phyloP scores from a whole-genome alignment of 2,329 filamentous ascomycete genomes.

The Rhynchosporium graminicola region DNA sequence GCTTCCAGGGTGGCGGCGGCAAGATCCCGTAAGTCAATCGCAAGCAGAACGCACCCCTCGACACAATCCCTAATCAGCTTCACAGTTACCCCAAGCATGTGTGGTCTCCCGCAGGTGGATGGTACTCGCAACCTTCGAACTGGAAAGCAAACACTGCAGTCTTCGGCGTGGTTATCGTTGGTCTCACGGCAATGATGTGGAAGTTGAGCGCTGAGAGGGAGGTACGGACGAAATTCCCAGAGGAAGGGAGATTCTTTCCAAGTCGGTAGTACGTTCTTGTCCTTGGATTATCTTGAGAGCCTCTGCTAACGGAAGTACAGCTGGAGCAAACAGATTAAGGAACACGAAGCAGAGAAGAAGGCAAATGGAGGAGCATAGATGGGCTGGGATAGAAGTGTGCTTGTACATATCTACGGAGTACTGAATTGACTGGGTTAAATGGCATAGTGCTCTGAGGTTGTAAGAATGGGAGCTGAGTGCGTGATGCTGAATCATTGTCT shows the following conservation, averaged over 20 bases:
- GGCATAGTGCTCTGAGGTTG: background rate
- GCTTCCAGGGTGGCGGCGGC: conserved; percentile 71
- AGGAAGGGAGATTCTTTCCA: conserved; percentile 75
- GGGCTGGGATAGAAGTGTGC: background rate
- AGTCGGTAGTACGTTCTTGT: conserved; percentile 71
- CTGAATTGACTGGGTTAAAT: conserved; percentile 24
- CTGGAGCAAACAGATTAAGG: conserved; percentile 72
- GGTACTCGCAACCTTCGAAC: conserved; percentile 93
- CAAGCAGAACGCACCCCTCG: conserved; percentile 18
- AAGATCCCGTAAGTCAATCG: conserved; percentile 63
- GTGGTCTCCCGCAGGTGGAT: conserved; percentile 97
- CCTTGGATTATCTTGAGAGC: background rate
- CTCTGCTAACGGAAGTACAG: conserved; percentile 45
- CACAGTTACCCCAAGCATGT: conserved; percentile 94
- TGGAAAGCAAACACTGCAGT: conserved; percentile 91
- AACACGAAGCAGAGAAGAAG: conserved; percentile 61
- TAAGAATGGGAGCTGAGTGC: background rate
- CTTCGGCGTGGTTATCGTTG: conserved; percentile 66
- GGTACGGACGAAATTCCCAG: conserved; percentile 72
- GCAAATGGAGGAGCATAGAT: conserved; percentile 34
- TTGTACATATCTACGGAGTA: conserved; percentile 39
- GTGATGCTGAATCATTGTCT: background rate
- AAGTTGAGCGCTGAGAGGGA: conserved; percentile 75
- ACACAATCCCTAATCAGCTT: conserved; percentile 25
- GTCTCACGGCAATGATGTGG: conserved; percentile 68